Evolutionary conservation across 1,284 basidiomycete species (phyloP), one percentile per base, ranked within the genome.

Genomic region (Ustilago lituana): DNA sequence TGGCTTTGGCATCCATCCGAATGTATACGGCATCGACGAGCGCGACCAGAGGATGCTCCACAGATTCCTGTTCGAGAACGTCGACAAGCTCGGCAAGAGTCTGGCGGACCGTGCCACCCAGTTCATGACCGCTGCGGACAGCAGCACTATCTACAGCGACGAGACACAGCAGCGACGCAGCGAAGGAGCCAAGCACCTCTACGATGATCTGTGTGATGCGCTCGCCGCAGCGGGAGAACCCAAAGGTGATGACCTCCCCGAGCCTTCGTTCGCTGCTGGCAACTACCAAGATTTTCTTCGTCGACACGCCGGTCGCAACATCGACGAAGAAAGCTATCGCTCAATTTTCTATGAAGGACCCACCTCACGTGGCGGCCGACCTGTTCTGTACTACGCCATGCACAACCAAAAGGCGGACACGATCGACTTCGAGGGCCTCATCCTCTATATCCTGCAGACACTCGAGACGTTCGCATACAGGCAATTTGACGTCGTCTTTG

Each of bases 381-480:
- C 83, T 9, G 83, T 85, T 6, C 84, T 84, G 71, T 84, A 84
- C 76, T 83, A 84, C 46, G 78, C 83, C 44, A 65, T 88, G 54
- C 53, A 45, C n/a, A 66, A 64, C 67, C 86, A 94, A 39, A 89
- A 92, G 63, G 89, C 92, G 1, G 92, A 93, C 73, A 87, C 89
- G 0, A 85, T 94, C 40, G 93, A 96, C 78, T 88, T 94, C 29
- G 92, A 95, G 74, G 82, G 93, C 3, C 82, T 97, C 33, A 88
- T 93, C 29, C 52, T 73, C 31, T 69, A 77, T 46, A 49, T 72
- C 23, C 45, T 79, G 2, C 63, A 74, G 51, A 57, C 68, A 23
- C 59, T 79, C 29, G 71, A 78, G 38, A 44, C 35, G 1, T 68
- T 64, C 29, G 45, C 56, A 2, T 50, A 58, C 23, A 63, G 67